A percentile compares a stretch with the other conserved stretches of the same genome.
phyloP scores from a whole-genome alignment of 2,329 filamentous ascomycete species.

The Ascochyta rabiei region DNA sequence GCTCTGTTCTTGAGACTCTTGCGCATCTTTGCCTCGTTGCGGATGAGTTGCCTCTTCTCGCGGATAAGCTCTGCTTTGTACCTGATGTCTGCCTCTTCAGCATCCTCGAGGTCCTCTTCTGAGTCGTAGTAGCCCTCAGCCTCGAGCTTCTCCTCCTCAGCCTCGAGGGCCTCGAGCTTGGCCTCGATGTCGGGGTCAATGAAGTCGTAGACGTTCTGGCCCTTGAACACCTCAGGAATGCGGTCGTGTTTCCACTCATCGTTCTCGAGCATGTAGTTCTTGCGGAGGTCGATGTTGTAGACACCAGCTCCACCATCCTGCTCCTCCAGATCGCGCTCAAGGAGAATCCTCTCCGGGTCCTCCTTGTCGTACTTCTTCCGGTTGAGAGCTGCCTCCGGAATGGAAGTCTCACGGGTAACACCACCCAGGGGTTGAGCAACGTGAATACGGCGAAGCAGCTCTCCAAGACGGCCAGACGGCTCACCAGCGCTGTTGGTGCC shows the following conservation, averaged over 20 bases:
- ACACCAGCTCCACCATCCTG: conserved; percentile 95
- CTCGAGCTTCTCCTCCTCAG: conserved; percentile 92
- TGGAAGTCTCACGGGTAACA: conserved; percentile 77
- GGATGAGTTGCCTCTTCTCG: conserved; percentile 89
- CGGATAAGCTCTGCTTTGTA: conserved; percentile 95
- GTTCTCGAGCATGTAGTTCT: conserved; percentile 85
- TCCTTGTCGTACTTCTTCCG: conserved; percentile 88
- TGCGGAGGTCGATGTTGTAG: conserved; percentile 88
- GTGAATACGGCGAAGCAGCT: conserved; percentile 93
- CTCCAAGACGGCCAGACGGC: conserved; percentile 79
- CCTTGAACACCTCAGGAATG: conserved; percentile 91
- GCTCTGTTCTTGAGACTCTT: conserved; percentile 98
- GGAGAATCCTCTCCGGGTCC: conserved; percentile 80
- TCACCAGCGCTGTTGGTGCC: conserved; percentile 81
- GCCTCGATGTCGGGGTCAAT: conserved; percentile 95
- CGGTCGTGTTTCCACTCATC: conserved; percentile 96
- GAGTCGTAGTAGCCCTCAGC: conserved; percentile 91
- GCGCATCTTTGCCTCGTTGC: conserved; percentile 93
- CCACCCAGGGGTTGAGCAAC: conserved; percentile 93
- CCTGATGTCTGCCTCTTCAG: conserved; percentile 83
- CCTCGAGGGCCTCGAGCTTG: conserved; percentile 89
- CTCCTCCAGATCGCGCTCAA: conserved; percentile 87
- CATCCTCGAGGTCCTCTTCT: conserved; percentile 76
- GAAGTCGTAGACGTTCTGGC: conserved; percentile 97
- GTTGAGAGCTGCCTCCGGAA: conserved; percentile 82